phyloP scores from a whole-genome alignment of 331 rosid species.

The Saraca asoca region DNA sequence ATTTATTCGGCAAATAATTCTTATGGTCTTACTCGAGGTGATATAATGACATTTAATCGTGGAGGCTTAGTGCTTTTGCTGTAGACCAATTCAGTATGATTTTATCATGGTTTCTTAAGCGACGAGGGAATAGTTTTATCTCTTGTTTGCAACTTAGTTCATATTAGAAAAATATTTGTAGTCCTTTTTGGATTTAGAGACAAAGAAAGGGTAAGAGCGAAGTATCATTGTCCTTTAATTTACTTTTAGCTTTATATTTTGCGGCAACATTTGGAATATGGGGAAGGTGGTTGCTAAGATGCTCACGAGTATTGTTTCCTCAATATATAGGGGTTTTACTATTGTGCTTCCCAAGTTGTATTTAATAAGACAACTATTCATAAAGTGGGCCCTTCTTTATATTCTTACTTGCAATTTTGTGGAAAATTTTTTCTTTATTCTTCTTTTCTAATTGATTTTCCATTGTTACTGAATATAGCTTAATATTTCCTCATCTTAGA shows the following conservation, averaged over 20 bases:
- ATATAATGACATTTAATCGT: not conserved
- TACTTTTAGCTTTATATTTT: not conserved
- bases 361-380: constrained; percentile 16
- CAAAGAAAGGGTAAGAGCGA: not conserved
- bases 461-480: not conserved
- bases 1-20: not conserved
- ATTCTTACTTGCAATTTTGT: not conserved
- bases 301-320: constrained; percentile 5
- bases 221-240: not conserved
- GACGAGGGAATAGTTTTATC: constrained; percentile 1
- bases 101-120: not conserved
- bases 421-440: no score
- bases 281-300: not conserved
- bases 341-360: not conserved
- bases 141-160: constrained; percentile 6
- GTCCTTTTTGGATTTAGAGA: not conserved
- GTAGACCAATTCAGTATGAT: not conserved
- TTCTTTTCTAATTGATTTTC: not conserved
- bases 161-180: not conserved
- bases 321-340: not conserved
- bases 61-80: not conserved
- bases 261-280: not conserved
- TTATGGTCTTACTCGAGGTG: constrained; percentile 6
- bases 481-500: not conserved
- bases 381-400: not conserved